These are phyloP conservation scores for Prunus fruticosa DNA, from an alignment of 306 rosid genomes.

Conservation along the genomic window DNA sequence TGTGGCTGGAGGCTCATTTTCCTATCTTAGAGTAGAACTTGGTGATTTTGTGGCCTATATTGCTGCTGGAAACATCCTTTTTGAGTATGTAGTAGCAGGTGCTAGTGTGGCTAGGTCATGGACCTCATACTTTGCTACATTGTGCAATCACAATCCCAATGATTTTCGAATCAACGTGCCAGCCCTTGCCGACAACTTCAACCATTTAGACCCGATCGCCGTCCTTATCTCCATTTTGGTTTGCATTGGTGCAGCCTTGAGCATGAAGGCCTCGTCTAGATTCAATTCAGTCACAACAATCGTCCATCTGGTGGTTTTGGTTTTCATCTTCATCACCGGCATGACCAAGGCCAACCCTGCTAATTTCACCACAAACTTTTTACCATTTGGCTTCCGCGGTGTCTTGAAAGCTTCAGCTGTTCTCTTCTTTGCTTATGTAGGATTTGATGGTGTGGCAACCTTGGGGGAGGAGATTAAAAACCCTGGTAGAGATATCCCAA, in stretches of 20 bases:
- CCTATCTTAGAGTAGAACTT: slow-evolving; percentile 32
- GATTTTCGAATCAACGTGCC: slow-evolving; percentile 23
- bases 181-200: slow-evolving; percentile 13
- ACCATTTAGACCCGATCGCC: slow-evolving; percentile 29
- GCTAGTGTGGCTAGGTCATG: slow-evolving; percentile 37
- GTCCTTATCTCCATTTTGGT: slow-evolving; percentile 19
- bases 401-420: slow-evolving; percentile 27
- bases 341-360: slow-evolving; percentile 14
- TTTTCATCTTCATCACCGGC: slow-evolving; percentile 17
- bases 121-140: slow-evolving; percentile 30
- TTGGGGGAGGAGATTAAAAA: slow-evolving; percentile 29
- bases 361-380: slow-evolving; percentile 12
- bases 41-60: slow-evolving; percentile 28
- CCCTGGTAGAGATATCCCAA: slow-evolving; percentile 21
- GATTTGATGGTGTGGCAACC: slow-evolving; percentile 28
- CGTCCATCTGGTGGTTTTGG: slow-evolving; percentile 19
- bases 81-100: slow-evolving; percentile 18
- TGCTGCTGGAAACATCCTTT: slow-evolving; percentile 30
- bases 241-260: slow-evolving; percentile 15
- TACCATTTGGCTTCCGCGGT: slow-evolving; percentile 12
- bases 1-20: slow-evolving; percentile 27
- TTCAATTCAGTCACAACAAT: slow-evolving; percentile 24
- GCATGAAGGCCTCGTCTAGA: slow-evolving; percentile 26
- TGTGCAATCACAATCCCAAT: slow-evolving; percentile 27
- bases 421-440: slow-evolving; percentile 25